Base-by-base conservation (phyloP, 2,329 filamentous ascomycete genomes). In the Hypomyces rosellus region DNA sequence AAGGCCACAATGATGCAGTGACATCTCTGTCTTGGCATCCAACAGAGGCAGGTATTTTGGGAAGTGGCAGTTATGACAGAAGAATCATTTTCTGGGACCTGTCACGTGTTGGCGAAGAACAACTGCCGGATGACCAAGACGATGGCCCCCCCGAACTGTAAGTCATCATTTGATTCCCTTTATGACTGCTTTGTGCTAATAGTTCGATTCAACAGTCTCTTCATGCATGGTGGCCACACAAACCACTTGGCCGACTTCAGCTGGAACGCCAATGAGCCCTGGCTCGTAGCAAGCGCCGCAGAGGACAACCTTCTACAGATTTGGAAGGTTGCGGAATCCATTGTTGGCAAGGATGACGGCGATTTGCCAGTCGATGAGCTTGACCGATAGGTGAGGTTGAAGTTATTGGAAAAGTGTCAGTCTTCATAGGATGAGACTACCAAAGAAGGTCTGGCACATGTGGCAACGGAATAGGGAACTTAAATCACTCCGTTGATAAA, bases 191-290 rank as follows among this genome's bases (percentile, higher is more conserved):
- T 39, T 15, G 6, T 42, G 30, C 15, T 15, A 12, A 46, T 59
- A 66, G 57, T 57, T 43, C 53, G 4, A 15, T 5, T 34, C 48
- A 38, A 5, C 52, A 90, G 88, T 43, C 74, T 99, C 1, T 99
- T 99, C 72, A 97, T 99, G 91, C 93, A 99, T 63, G 93, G 93
- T 54, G 93, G 93, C 33, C 95, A 99, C 73, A 99, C 93, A 11
- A 96, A 96, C 71, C 87, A 95, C 58, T 82, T 99, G 54, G 90
- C 89, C 34, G 95, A 99, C 69, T 99, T 99, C 64, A 92, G 87
- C 71, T 99, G 92, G 92, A 99, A 99, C 69, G 82, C 84, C 59
- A 96, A 95, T 65, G 90, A 96, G 62, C 91, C 92, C 4, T 99
- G 95, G 95, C 82, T 96, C 49, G 88, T 99, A 58, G 91, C 90